phyloP scores from a whole-genome alignment of 129 eudicot species.

The Helichrysum umbraculigerum region DNA sequence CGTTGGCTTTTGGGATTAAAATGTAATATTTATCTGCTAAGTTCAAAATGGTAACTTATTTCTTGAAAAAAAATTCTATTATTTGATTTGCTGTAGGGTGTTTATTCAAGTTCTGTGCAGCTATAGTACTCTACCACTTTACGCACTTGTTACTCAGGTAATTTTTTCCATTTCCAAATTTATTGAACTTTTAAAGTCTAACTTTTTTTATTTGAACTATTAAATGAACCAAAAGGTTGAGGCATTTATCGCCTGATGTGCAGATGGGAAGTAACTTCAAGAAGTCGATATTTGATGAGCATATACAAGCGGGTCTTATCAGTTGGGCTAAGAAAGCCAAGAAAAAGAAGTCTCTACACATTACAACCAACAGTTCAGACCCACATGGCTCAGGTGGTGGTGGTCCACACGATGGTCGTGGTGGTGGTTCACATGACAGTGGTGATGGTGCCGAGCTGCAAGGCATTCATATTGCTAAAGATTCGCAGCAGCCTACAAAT shows the following conservation, averaged over 20 bases:
- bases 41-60: neutral
- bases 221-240: neutral
- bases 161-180: neutral
- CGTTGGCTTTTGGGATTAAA: neutral
- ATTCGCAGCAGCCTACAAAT: conserved; percentile 16
- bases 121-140: conserved; percentile 92
- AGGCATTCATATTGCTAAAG: conserved; percentile 28
- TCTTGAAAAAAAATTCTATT: neutral
- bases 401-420: neutral
- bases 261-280: conserved; percentile 94
- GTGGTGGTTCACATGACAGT: neutral
- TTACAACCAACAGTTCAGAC: conserved; percentile 28
- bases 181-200: neutral
- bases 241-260: conserved; percentile 2
- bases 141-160: conserved; percentile 98
- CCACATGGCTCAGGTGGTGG: conserved; percentile 17
- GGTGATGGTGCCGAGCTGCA: conserved; percentile 28
- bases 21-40: neutral
- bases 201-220: neutral
- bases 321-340: conserved; percentile 86
- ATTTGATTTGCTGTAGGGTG: conserved; percentile 45
- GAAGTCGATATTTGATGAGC: conserved; percentile 85
- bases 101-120: conserved; percentile 88
- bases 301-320: conserved; percentile 69
- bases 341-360: conserved; percentile 48